phyloP scores from a whole-genome alignment of 1,139 yeast species.

The Candida sanyaensis region DNA sequence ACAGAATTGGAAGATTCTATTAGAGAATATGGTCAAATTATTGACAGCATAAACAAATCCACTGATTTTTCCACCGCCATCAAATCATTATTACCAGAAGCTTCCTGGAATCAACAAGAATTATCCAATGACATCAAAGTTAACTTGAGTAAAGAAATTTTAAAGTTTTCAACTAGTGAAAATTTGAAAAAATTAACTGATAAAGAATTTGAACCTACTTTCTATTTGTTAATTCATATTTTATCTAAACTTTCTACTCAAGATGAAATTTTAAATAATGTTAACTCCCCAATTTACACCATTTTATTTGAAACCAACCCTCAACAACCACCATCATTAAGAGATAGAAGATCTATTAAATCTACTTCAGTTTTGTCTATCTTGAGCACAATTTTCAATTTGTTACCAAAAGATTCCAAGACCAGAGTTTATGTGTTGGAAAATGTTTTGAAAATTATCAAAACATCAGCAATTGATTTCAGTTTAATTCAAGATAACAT shows the following conservation, averaged over 20 bases:
- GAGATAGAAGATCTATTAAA: slow-evolving; percentile 50
- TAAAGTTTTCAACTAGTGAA: slow-evolving; percentile 26
- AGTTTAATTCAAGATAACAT: slow-evolving; percentile 36
- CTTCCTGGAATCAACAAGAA: slow-evolving; percentile 22
- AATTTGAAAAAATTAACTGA: slow-evolving; percentile 39
- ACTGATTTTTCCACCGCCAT: slow-evolving; percentile 32
- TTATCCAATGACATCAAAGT: slow-evolving; percentile 24
- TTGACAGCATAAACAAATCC: slow-evolving; percentile 35
- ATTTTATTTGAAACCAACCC: slow-evolving; percentile 39
- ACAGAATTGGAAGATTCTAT: slow-evolving; percentile 46
- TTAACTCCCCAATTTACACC: slow-evolving; percentile 29
- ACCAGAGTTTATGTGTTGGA: slow-evolving; percentile 35
- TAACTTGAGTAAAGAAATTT: slow-evolving; percentile 29
- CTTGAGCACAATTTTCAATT: slow-evolving; percentile 47
- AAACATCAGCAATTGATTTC: slow-evolving; percentile 35
- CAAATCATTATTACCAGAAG: slow-evolving; percentile 21
- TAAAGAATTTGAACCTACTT: slow-evolving; percentile 48
- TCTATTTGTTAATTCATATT: slow-evolving; percentile 43
- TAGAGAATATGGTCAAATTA: slow-evolving; percentile 40
- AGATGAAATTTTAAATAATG: slow-evolving; percentile 28
- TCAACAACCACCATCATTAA: slow-evolving; percentile 40
- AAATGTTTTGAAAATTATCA: slow-evolving; percentile 34
- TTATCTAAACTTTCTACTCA: slow-evolving; percentile 29
- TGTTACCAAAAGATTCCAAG: slow-evolving; percentile 36
- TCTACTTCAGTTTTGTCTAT: slow-evolving; percentile 45